phyloP scores from a whole-genome alignment of 495 filamentous ascomycete species.

The Neurospora discreta region DNA sequence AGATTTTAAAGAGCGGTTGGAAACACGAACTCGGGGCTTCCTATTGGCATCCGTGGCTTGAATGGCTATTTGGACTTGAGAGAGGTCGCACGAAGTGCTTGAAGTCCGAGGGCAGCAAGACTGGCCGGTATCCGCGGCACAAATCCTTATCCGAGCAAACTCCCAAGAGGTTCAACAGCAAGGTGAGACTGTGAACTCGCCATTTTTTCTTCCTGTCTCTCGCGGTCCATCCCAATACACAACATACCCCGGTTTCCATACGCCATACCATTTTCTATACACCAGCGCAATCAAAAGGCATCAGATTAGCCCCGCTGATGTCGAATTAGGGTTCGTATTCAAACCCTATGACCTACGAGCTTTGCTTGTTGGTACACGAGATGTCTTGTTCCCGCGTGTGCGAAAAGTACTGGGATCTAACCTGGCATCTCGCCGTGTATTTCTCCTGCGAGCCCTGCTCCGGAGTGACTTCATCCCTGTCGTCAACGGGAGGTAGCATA shows the following conservation, averaged over 20 bases:
- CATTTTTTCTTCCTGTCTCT: not conserved
- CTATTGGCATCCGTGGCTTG: not conserved
- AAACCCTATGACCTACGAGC: not conserved
- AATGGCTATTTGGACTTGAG: not conserved
- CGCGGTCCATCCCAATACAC: not conserved
- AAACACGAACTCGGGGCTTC: not conserved
- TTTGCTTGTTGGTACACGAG: not conserved
- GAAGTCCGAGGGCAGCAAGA: not conserved
- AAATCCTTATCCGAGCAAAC: not conserved
- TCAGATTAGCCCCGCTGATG: not conserved
- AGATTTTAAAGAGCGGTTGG: not conserved
- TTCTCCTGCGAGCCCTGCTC: not conserved
- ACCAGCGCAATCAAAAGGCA: not conserved
- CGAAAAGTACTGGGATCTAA: not conserved
- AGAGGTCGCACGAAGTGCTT: not conserved
- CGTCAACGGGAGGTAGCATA: not conserved
- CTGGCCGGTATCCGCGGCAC: not conserved
- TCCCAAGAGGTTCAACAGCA: not conserved
- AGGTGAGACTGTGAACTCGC: not conserved
- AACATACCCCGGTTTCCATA: not conserved
- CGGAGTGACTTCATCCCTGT: not conserved
- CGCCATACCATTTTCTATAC: not conserved
- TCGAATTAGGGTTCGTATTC: not conserved
- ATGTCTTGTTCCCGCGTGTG: not conserved
- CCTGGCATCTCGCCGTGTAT: not conserved